Percentiles rank a stretch among this genome's conserved stretches.
phyloP scores from a whole-genome alignment of 2,329 filamentous ascomycete genomes.

The Hypoxylon sp. region DNA sequence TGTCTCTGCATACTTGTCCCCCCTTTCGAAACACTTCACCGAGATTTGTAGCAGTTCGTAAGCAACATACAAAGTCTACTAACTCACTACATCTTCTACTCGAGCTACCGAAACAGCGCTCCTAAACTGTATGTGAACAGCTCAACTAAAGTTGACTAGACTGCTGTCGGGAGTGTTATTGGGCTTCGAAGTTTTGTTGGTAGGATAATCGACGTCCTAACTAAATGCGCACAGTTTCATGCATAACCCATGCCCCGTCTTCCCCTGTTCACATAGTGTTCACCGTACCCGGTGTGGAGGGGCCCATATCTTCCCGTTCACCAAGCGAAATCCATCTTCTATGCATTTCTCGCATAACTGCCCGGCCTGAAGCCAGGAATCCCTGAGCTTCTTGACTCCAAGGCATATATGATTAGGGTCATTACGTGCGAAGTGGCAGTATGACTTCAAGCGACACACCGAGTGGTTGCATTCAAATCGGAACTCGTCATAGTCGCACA shows the following conservation, averaged over 20 bases:
- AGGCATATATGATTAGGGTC: conserved; percentile 78
- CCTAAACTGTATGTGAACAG: conserved; percentile 13
- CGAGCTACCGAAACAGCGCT: conserved; percentile 7
- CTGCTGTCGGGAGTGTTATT: conserved; percentile 2
- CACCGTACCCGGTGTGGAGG: conserved; percentile 29
- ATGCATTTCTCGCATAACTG: conserved; percentile 67
- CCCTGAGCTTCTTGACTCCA: conserved; percentile 74
- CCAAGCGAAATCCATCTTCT: conserved; percentile 45
- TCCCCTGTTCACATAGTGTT: conserved; percentile 5
- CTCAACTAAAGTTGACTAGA: conserved; percentile 1
- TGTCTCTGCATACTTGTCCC: conserved; percentile 46
- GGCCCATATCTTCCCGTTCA: conserved; percentile 48
- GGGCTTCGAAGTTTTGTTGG: conserved; percentile 9
- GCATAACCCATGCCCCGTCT: conserved; percentile 11
- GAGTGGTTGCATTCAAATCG: conserved; percentile 76
- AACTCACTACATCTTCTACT: conserved; percentile 21
- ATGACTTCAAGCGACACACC: conserved; percentile 71
- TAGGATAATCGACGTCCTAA: conserved; percentile 9
- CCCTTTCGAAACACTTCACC: conserved; percentile 40
- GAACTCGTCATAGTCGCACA: conserved; percentile 82
- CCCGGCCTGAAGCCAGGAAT: conserved; percentile 69
- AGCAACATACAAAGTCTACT: conserved; percentile 25
- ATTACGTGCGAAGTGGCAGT: conserved; percentile 83
- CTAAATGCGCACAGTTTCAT: conserved; percentile 9
- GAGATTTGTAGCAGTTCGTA: conserved; percentile 25